These are phyloP conservation scores for Carex myosuroides DNA, from an alignment of 176 grass and related monocot species.

Conservation along the genomic window DNA sequence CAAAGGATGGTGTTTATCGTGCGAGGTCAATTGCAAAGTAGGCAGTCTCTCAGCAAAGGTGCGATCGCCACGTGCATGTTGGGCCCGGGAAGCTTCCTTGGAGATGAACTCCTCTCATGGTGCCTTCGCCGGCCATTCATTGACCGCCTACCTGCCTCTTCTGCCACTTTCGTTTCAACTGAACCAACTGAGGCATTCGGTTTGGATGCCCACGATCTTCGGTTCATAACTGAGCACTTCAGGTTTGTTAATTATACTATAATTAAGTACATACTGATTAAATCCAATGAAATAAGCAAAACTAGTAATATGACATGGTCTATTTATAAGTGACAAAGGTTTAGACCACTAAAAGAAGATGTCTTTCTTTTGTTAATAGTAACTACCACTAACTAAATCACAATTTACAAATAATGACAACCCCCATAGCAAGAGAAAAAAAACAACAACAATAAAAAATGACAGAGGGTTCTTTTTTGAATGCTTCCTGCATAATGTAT, in stretches of 20 bases:
- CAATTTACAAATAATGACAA: neutral
- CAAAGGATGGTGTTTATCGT: conserved; percentile 92
- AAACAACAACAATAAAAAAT: neutral
- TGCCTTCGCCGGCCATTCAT: conserved; percentile 72
- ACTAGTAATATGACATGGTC: neutral
- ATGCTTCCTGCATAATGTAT: neutral
- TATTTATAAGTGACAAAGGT: neutral
- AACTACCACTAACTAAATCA: neutral
- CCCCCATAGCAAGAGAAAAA: neutral
- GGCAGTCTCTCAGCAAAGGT: conserved; percentile 71
- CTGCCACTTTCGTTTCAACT: conserved; percentile 72
- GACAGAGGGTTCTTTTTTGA: neutral
- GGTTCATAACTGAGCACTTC: conserved; percentile 95
- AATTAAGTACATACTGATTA: neutral
- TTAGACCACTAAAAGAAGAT: neutral
- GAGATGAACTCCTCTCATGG: conserved; percentile 96
- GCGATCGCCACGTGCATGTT: conserved; percentile 68
- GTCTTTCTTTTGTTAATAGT: neutral
- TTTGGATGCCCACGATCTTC: conserved; percentile 67
- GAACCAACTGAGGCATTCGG: conserved; percentile 72
- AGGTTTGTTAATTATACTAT: conserved; percentile 2
- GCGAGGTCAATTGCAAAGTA: conserved; percentile 62
- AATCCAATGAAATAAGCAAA: neutral
- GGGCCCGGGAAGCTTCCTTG: conserved; percentile 67
- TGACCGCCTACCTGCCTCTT: conserved; percentile 65